These are phyloP conservation scores for Cercophora samala DNA, from an alignment of 495 filamentous ascomycete genomes.

Conservation along the genomic window DNA sequence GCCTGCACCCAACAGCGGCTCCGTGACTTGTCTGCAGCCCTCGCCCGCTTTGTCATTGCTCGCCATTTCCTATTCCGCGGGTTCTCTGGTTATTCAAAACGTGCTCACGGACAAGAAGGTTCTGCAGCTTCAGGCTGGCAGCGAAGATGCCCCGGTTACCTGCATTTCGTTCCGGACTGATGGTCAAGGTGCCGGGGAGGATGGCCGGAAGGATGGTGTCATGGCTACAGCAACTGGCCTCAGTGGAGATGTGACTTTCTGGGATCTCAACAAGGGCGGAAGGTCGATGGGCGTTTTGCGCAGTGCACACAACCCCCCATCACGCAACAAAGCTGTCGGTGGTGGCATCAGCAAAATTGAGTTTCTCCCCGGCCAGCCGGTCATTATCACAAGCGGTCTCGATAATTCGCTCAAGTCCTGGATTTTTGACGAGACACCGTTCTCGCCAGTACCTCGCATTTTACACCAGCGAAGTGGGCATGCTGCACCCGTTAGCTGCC, in stretches of 20 bases:
- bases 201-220: constrained; percentile 73
- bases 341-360: constrained; percentile 73
- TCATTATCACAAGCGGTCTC: constrained; percentile 81
- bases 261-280: constrained; percentile 89
- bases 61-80: constrained; percentile 79
- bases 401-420: constrained; percentile 94
- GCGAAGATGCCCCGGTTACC: constrained; percentile 58
- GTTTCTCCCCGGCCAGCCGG: constrained; percentile 86
- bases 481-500: constrained; percentile 71
- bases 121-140: constrained; percentile 60
- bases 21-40: constrained; percentile 79
- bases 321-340: constrained; percentile 41
- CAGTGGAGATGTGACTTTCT: constrained; percentile 86
- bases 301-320: constrained; percentile 75
- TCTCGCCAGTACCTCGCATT: constrained; percentile 76
- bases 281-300: constrained; percentile 77
- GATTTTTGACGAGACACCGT: constrained; percentile 88
- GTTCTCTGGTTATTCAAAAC: constrained; percentile 75
- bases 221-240: constrained; percentile 75
- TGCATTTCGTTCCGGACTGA: constrained; percentile 91
- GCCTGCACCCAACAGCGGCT: constrained; percentile 58
- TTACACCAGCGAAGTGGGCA: constrained; percentile 85
- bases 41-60: constrained; percentile 81
- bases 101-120: constrained; percentile 69
- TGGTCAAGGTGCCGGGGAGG: constrained; percentile 82